Evolutionary conservation across 441 rosid genomes (phyloP).

Genomic region (Euphorbia celastroides): DNA sequence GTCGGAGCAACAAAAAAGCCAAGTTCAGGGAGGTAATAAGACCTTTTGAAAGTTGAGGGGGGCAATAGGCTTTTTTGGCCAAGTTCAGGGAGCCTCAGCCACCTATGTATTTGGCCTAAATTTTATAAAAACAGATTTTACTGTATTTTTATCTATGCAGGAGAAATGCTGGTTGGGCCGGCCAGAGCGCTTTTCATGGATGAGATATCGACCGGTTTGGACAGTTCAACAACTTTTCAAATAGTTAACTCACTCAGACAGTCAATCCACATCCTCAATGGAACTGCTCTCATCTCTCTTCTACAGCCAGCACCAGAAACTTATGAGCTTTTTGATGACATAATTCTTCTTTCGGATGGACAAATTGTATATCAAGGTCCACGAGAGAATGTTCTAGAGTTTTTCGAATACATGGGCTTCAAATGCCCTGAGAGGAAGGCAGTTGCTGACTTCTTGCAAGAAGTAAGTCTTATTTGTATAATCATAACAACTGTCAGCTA

Average conservation of each 20-base stretch:
- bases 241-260: constrained; percentile 56
- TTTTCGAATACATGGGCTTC: constrained; percentile 60
- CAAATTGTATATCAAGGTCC: constrained; percentile 63
- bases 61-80: too few species aligned
- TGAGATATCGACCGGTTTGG: constrained; percentile 75
- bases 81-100: too few species aligned
- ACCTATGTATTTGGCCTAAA: neutral
- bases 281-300: constrained; percentile 66
- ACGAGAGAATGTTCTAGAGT: constrained; percentile 48
- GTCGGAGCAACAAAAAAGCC: too few species aligned
- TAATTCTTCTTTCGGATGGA: constrained; percentile 64
- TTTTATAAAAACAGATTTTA: neutral
- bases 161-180: constrained; percentile 78
- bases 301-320: constrained; percentile 89
- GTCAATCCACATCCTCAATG: constrained; percentile 45
- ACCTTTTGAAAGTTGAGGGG: too few species aligned
- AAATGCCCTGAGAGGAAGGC: constrained; percentile 75
- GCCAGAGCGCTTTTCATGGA: constrained; percentile 63
- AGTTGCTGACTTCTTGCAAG: constrained; percentile 74
- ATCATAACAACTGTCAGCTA: neutral
- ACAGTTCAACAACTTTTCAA: constrained; percentile 63
- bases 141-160: constrained; percentile 21
- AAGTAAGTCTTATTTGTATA: constrained; percentile 35
- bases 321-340: constrained; percentile 64
- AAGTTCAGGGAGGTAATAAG: too few species aligned